Percentiles rank a stretch among this genome's conserved stretches.
These are phyloP conservation scores for Scheffersomyces titani DNA, from an alignment of 1,139 yeast species.

Conservation along the genomic window DNA sequence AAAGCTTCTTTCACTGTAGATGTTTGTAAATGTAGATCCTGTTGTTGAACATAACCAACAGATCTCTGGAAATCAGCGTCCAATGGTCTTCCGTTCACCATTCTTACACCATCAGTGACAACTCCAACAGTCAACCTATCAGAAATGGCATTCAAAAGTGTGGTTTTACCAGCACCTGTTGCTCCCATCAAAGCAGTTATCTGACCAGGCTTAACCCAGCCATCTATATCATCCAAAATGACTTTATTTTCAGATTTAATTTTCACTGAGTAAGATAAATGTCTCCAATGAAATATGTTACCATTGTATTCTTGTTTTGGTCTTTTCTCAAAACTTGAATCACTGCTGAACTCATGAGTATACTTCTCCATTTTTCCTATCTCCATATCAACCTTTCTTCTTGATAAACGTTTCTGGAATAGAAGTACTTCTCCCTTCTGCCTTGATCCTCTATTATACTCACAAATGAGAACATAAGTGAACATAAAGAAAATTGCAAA, in stretches of 20 bases:
- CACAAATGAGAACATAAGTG: constrained; percentile 56
- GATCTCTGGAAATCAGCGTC: constrained; percentile 42
- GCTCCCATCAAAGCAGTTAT: constrained; percentile 36
- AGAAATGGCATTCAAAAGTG: constrained; percentile 32
- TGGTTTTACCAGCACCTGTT: constrained; percentile 39
- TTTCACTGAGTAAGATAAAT: constrained; percentile 71
- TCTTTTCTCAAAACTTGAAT: background rate
- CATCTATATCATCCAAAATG: constrained; percentile 43
- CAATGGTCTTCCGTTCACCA: constrained; percentile 37
- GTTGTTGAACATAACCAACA: constrained; percentile 44
- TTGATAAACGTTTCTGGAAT: constrained; percentile 37
- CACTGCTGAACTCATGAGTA: background rate
- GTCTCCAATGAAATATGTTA: constrained; percentile 48
- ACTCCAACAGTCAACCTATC: constrained; percentile 36
- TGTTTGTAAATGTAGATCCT: constrained; percentile 38
- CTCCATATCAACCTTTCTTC: constrained; percentile 22
- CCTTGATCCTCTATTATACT: constrained; percentile 66
- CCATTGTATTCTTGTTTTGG: constrained; percentile 1
- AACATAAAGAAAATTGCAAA: constrained; percentile 54
- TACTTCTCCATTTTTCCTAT: constrained; percentile 9
- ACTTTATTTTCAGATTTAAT: constrained; percentile 65
- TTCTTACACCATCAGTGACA: constrained; percentile 33
- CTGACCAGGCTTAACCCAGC: constrained; percentile 59
- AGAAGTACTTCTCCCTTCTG: constrained; percentile 79
- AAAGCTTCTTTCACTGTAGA: constrained; percentile 42